Evolutionary conservation across 495 filamentous ascomycete species (phyloP).

Genomic region (Xylaria sp.): DNA sequence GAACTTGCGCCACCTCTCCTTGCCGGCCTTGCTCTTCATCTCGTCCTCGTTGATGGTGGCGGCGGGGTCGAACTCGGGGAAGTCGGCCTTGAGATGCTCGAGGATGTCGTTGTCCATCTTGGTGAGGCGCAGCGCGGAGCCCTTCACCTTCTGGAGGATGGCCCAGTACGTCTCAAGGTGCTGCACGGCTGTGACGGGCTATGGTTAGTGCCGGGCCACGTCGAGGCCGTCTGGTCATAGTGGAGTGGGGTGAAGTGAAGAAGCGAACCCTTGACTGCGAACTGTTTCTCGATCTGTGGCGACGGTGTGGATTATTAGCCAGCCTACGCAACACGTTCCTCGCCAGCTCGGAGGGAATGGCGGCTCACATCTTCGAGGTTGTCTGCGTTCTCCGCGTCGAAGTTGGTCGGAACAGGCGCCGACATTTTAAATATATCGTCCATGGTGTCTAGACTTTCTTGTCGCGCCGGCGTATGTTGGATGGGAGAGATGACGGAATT

Average conservation of each 20-base stretch:
- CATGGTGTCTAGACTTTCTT: slow-evolving; percentile 25
- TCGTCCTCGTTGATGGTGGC: slow-evolving; percentile 83
- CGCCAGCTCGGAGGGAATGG: not conserved
- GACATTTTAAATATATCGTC: slow-evolving; percentile 39
- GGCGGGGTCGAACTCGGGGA: slow-evolving; percentile 89
- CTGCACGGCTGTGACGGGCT: slow-evolving; percentile 70
- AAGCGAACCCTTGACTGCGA: slow-evolving; percentile 89
- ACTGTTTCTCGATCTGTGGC: slow-evolving; percentile 95
- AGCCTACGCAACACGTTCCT: not conserved
- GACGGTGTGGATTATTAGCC: slow-evolving; percentile 7
- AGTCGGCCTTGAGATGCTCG: slow-evolving; percentile 81
- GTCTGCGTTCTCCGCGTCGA: slow-evolving; percentile 55
- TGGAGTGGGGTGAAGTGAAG: too few species aligned
- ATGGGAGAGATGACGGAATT: not conserved
- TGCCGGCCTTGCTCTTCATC: slow-evolving; percentile 98
- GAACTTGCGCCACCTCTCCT: slow-evolving; percentile 95
- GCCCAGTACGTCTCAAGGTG: slow-evolving; percentile 97
- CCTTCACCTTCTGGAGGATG: slow-evolving; percentile 87
- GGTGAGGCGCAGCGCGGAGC: slow-evolving; percentile 86
- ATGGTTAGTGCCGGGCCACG: not conserved
- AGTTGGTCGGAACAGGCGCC: slow-evolving; percentile 46
- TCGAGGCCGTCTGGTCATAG: too few species aligned
- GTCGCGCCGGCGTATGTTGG: not conserved
- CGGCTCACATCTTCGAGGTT: slow-evolving; percentile 56
- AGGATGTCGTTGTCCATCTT: slow-evolving; percentile 94